Percentiles rank a stretch among this genome's conserved stretches.
Conservation (phyloP, 2,329 filamentous ascomycete species). For the Penicillium fuscoglaucum region DNA sequence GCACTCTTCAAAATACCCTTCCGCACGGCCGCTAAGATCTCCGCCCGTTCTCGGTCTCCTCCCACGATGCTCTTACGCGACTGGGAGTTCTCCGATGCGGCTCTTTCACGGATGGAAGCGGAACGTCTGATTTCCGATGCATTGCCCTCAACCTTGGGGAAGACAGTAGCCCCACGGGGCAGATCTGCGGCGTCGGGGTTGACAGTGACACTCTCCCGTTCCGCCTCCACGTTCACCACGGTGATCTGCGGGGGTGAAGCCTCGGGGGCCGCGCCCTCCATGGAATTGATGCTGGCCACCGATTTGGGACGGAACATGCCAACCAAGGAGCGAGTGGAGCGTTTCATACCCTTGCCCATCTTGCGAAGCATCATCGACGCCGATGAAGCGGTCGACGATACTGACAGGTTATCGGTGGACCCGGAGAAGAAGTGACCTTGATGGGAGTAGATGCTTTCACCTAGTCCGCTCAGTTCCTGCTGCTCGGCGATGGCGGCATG, state of each 20-base stretch:
- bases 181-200: constrained; percentile 65
- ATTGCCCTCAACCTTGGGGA: constrained; percentile 80
- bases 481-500: constrained; percentile 87
- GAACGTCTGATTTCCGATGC: constrained; percentile 60
- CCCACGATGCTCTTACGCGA: constrained; percentile 86
- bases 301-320: constrained; percentile 96
- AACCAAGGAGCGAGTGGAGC: constrained; percentile 83
- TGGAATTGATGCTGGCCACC: constrained; percentile 68
- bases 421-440: constrained; percentile 80
- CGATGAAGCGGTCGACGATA: constrained; percentile 51
- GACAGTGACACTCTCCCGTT: constrained; percentile 79
- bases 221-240: constrained; percentile 93
- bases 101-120: constrained; percentile 34
- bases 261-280: constrained; percentile 65
- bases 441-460: constrained; percentile 89
- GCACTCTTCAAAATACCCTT: constrained; percentile 94
- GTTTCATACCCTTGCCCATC: constrained; percentile 99
- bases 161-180: constrained; percentile 71
- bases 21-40: constrained; percentile 86
- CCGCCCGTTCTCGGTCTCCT: constrained; percentile 83
- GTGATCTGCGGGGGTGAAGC: constrained; percentile 82
- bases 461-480: constrained; percentile 89
- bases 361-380: constrained; percentile 69
- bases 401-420: constrained; percentile 83
- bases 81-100: constrained; percentile 48